Evolutionary conservation across 2,329 filamentous ascomycete genomes (phyloP).

Genomic region (Proliferodiscus dingleyae): DNA sequence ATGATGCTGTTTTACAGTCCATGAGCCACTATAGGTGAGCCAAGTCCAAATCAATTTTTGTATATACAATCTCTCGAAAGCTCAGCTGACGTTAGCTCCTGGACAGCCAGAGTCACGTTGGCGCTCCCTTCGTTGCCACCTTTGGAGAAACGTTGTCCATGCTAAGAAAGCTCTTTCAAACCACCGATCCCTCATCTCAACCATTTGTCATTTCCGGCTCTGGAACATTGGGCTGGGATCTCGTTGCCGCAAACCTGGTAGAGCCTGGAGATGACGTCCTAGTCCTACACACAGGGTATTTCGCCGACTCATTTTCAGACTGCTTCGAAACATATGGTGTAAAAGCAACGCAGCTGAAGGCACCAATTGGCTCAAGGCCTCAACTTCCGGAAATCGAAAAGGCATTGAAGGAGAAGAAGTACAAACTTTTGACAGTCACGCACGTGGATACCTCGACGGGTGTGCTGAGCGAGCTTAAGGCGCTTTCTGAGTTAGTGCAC

Average conservation of each 20-base stretch:
- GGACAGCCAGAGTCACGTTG: slow-evolving; percentile 85
- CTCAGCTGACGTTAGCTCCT: slow-evolving; percentile 13
- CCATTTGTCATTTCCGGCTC: slow-evolving; percentile 92
- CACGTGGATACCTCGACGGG: slow-evolving; percentile 98
- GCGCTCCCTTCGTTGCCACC: slow-evolving; percentile 77
- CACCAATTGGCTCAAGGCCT: slow-evolving; percentile 80
- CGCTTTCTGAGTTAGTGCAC: slow-evolving; percentile 76
- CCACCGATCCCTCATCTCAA: slow-evolving; percentile 73
- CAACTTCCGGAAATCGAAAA: slow-evolving; percentile 83
- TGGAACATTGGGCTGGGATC: slow-evolving; percentile 93
- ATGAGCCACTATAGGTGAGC: slow-evolving; percentile 89
- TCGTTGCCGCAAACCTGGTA: slow-evolving; percentile 88
- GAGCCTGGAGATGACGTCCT: slow-evolving; percentile 87
- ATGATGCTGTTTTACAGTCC: slow-evolving; percentile 90
- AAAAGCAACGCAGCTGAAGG: slow-evolving; percentile 83
- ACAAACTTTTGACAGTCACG: slow-evolving; percentile 91
- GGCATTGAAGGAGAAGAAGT: slow-evolving; percentile 82
- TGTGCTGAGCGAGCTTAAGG: slow-evolving; percentile 85
- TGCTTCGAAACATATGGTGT: slow-evolving; percentile 89
- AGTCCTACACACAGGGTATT: slow-evolving; percentile 95
- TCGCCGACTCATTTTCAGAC: slow-evolving; percentile 89
- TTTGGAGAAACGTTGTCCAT: slow-evolving; percentile 88
- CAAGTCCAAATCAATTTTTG: slow-evolving; percentile 7
- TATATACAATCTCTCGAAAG: not conserved
- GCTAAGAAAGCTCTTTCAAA: slow-evolving; percentile 92